These are phyloP conservation scores for Clonostachys byssicola DNA, from an alignment of 2,329 filamentous ascomycete genomes.

Conservation along the genomic window DNA sequence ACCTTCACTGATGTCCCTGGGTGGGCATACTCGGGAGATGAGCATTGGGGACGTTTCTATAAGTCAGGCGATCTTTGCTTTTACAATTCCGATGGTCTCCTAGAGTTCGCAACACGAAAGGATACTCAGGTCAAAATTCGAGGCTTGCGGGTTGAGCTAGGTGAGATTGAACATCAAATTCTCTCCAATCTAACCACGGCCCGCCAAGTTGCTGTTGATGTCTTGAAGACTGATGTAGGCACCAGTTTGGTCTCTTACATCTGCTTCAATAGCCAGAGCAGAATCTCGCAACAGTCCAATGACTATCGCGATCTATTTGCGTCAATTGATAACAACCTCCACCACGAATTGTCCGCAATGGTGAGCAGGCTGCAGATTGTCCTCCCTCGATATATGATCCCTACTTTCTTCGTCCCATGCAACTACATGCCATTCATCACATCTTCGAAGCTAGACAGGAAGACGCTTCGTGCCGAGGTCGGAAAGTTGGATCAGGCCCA, in stretches of 20 bases:
- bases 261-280: not conserved
- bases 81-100: slow-evolving; percentile 1
- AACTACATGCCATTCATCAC: slow-evolving; percentile 5
- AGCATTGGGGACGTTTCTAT: slow-evolving; percentile 5
- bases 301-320: slow-evolving; percentile 5
- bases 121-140: slow-evolving; percentile 37
- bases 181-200: not conserved
- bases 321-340: slow-evolving; percentile 1
- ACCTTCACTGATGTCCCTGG: not conserved
- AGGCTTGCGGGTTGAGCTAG: slow-evolving; percentile 45
- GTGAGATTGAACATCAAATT: slow-evolving; percentile 5
- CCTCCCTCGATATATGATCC: slow-evolving; percentile 8
- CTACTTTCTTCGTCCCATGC: slow-evolving; percentile 6
- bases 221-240: slow-evolving; percentile 1
- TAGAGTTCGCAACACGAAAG: slow-evolving; percentile 13
- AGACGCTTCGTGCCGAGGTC: not conserved
- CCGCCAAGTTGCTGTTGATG: slow-evolving; percentile 3
- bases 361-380: slow-evolving; percentile 3
- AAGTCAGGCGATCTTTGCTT: slow-evolving; percentile 6
- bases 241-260: not conserved
- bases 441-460: slow-evolving; percentile 6
- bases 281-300: not conserved
- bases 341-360: slow-evolving; percentile 8
- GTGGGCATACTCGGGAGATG: slow-evolving; percentile 15
- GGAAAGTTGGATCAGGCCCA: not conserved